Evolutionary conservation across 2,329 filamentous ascomycete species (phyloP).

Genomic region (Botrytis pseudocinerea): DNA sequence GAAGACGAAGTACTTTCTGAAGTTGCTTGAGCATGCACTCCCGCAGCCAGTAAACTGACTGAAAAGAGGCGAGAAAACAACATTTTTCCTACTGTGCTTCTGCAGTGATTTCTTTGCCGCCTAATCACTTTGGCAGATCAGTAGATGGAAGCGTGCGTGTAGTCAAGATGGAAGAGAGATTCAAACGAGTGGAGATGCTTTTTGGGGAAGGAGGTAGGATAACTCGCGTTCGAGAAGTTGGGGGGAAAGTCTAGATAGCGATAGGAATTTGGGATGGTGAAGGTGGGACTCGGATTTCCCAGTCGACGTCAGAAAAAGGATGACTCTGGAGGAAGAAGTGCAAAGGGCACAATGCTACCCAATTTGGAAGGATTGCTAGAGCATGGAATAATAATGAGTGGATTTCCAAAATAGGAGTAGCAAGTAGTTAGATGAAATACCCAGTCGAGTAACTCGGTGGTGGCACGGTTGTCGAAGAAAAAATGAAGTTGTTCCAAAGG

Average conservation of each 20-base stretch:
- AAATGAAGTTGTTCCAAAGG: background rate
- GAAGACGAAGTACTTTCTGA: slow-evolving; percentile 6
- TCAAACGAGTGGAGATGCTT: background rate
- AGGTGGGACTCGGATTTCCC: background rate
- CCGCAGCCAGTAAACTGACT: slow-evolving; percentile 40
- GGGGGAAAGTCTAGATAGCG: background rate
- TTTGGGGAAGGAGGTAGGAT: background rate
- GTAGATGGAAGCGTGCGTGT: slow-evolving; percentile 7
- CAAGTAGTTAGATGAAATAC: background rate
- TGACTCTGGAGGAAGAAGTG: background rate
- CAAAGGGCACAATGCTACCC: background rate
- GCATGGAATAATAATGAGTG: background rate
- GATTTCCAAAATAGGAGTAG: background rate
- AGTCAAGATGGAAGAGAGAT: background rate
- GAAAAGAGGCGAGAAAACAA: slow-evolving; percentile 31
- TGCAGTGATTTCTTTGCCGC: slow-evolving; percentile 9
- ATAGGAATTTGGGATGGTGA: background rate
- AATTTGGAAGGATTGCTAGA: background rate
- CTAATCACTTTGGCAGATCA: slow-evolving; percentile 10
- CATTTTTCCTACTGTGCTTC: slow-evolving; percentile 28
- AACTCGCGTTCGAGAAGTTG: background rate
- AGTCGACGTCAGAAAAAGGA: background rate
- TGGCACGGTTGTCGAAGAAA: background rate
- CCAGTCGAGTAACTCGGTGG: background rate
- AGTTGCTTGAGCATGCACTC: slow-evolving; percentile 31